A percentile compares a stretch with the other conserved stretches of the same genome.
Evolutionary conservation across 345 rosid species (phyloP).

Genomic region (Camelina neglecta): DNA sequence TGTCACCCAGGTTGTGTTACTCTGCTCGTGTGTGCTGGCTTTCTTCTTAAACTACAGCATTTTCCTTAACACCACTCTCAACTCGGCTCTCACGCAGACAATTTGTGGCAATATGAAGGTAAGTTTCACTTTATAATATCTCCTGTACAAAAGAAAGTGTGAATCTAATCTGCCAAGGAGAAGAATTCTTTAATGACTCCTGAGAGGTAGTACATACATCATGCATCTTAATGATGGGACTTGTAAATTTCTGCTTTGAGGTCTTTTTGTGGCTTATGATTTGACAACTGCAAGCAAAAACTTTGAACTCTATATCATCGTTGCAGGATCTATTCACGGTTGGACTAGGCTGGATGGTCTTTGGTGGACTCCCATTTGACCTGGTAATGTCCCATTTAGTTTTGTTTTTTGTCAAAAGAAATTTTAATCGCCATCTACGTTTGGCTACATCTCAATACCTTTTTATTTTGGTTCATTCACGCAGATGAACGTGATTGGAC

Average conservation of each 20-base stretch:
- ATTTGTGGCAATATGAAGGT: conserved; percentile 99
- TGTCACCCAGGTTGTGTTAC: conserved; percentile 66
- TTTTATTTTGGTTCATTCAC: conserved; percentile 2
- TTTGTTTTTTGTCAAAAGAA: no score
- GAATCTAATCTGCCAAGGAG: conserved; percentile 6
- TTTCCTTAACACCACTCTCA: conserved; percentile 94
- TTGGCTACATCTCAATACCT: conserved; percentile 19
- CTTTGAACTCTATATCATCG: conserved; percentile 6
- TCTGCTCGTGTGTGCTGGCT: conserved; percentile 82
- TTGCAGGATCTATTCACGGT: conserved; percentile 89
- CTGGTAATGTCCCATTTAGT: conserved; percentile 51
- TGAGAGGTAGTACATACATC: not conserved
- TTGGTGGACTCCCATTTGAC: conserved; percentile 98
- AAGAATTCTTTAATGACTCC: conserved; percentile 7
- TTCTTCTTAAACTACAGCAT: conserved; percentile 96
- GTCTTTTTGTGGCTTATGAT: not conserved
- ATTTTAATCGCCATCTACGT: not conserved
- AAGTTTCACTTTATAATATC: conserved; percentile 29
- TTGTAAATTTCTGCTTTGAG: not conserved
- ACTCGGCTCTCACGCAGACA: conserved; percentile 95
- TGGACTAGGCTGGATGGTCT: conserved; percentile 87
- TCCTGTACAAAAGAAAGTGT: not conserved
- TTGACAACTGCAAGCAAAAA: not conserved
- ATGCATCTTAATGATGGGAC: conserved; percentile 15
- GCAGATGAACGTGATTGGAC: conserved; percentile 92